Evolutionary conservation across 2,329 filamentous ascomycete species (phyloP).

Genomic region (Hymenoscyphus linearis): DNA sequence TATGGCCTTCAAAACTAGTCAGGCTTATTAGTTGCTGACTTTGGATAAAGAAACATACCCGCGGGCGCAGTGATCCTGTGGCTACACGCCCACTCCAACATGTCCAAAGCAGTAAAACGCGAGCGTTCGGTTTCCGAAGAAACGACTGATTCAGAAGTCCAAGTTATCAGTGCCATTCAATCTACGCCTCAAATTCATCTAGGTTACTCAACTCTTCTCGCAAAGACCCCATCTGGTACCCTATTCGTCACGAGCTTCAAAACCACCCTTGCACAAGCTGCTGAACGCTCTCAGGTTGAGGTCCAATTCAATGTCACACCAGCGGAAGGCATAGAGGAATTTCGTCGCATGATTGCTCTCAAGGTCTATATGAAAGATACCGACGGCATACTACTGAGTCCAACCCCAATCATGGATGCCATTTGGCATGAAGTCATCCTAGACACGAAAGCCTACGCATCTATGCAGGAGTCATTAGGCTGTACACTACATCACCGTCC

Average conservation of each 20-base stretch:
- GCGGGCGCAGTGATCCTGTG: too few species aligned
- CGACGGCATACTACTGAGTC: not conserved
- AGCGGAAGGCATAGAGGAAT: not conserved
- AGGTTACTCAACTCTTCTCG: not conserved
- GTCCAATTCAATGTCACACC: not conserved
- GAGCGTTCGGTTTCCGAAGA: too few species aligned
- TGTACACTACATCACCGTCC: not conserved
- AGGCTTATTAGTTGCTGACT: too few species aligned
- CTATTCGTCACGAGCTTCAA: not conserved
- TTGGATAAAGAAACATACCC: too few species aligned
- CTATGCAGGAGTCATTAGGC: not conserved
- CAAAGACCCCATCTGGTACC: not conserved
- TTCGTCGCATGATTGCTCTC: not conserved
- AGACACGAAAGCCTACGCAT: not conserved
- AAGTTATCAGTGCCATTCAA: too few species aligned
- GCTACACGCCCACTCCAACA: too few species aligned
- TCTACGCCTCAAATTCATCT: too few species aligned
- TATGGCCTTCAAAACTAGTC: too few species aligned
- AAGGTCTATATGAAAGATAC: not conserved
- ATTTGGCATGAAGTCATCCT: not conserved
- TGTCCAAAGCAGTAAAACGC: too few species aligned
- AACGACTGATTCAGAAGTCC: too few species aligned
- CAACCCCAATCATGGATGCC: not conserved
- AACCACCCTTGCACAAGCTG: not conserved
- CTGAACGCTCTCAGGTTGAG: not conserved